These are phyloP conservation scores for Hirsutella thompsonii DNA, from an alignment of 2,329 filamentous ascomycete genomes.

Conservation along the genomic window DNA sequence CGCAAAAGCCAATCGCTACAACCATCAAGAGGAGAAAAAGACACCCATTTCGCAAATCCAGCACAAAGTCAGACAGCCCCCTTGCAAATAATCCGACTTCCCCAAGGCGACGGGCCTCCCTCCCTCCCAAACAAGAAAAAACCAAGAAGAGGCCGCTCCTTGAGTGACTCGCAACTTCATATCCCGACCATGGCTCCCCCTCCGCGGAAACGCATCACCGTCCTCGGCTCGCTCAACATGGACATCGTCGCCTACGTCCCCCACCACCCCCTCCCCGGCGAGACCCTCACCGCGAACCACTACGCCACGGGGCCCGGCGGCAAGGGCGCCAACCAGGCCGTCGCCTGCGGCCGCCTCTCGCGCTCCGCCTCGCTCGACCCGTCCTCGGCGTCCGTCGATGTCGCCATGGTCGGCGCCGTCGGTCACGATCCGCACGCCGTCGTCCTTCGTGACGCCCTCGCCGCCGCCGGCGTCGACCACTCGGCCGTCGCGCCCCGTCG, in stretches of 20 bases:
- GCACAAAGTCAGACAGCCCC: no score
- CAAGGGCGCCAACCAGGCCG: conserved; percentile 92
- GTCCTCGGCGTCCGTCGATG: conserved; percentile 22
- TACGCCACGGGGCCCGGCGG: conserved; percentile 78
- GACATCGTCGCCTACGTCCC: conserved; percentile 84
- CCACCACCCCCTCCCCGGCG: conserved; percentile 70
- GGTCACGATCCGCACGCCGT: conserved; percentile 55
- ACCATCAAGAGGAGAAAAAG: no score
- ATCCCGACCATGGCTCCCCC: conserved; percentile 2
- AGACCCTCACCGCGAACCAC: conserved; percentile 69
- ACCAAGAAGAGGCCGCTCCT: neutral
- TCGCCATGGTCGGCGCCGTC: conserved; percentile 65
- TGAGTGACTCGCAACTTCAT: neutral
- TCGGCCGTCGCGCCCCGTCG: conserved; percentile 33
- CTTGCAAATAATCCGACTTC: no score
- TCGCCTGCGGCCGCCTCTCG: conserved; percentile 75
- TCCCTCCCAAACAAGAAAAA: no score
- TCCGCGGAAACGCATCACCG: conserved; percentile 46
- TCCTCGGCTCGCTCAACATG: conserved; percentile 88
- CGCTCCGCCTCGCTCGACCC: conserved; percentile 29
- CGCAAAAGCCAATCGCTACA: no score
- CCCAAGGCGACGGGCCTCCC: no score
- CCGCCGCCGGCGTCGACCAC: conserved; percentile 49
- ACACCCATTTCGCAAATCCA: no score
- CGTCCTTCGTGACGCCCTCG: conserved; percentile 44